Evolutionary conservation across 2,329 filamentous ascomycete genomes (phyloP).

Genomic region (Paramyrothecium roridum): DNA sequence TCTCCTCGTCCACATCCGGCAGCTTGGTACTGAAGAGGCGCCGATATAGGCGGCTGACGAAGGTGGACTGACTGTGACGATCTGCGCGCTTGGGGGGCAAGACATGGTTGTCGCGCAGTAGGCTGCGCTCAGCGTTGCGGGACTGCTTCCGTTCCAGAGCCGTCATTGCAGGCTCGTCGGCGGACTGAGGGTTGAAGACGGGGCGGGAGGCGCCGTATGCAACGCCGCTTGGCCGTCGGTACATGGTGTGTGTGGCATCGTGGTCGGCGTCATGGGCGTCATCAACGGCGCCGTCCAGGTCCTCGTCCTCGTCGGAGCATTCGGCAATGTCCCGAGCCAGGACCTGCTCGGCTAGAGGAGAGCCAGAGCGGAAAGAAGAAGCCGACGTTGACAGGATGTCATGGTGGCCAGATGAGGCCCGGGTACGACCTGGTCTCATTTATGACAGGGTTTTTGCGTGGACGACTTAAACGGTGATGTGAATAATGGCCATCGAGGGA

Average conservation of each 20-base stretch:
- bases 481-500: no score
- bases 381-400: conserved; percentile 16
- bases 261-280: conserved; percentile 30
- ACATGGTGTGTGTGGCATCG: conserved; percentile 49
- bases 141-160: conserved; percentile 54
- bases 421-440: background rate
- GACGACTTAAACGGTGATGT: background rate
- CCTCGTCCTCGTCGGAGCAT: conserved; percentile 40
- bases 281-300: conserved; percentile 18
- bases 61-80: conserved; percentile 24
- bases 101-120: conserved; percentile 64
- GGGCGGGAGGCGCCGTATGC: conserved; percentile 69
- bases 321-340: conserved; percentile 66
- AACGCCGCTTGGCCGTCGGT: conserved; percentile 75
- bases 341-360: conserved; percentile 64
- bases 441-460: background rate
- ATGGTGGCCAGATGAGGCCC: background rate
- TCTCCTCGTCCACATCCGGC: conserved; percentile 36
- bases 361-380: conserved; percentile 54
- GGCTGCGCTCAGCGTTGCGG: conserved; percentile 54
- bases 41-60: conserved; percentile 40
- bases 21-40: conserved; percentile 56
- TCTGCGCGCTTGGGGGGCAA: conserved; percentile 56
- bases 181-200: conserved; percentile 57
- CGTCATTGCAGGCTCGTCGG: conserved; percentile 47